A percentile compares a stretch with the other conserved stretches of the same genome.
These are phyloP conservation scores for Lobosporangium transversale DNA, from an alignment of 192 early-diverging fungal genomes.

Conservation along the genomic window DNA sequence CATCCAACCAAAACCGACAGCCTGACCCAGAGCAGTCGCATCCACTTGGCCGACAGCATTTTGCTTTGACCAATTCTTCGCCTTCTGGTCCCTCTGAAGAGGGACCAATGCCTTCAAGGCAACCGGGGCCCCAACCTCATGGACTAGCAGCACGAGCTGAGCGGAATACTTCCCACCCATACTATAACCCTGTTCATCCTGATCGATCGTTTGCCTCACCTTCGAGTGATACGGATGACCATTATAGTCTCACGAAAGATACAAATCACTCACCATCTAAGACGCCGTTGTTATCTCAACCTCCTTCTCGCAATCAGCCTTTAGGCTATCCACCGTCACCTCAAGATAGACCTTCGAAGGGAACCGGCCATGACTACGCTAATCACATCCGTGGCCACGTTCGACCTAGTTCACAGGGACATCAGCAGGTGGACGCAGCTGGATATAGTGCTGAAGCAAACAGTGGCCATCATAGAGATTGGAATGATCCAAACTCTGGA, in stretches of 20 bases:
- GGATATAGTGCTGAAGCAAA: neutral
- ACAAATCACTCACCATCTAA: neutral
- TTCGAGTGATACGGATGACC: slow-evolving; percentile 2
- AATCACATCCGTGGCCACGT: neutral
- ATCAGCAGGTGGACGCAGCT: neutral
- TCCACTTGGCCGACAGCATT: slow-evolving; percentile 5
- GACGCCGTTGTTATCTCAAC: neutral
- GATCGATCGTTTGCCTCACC: slow-evolving; percentile 7
- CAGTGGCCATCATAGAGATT: neutral
- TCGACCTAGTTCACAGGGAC: slow-evolving; percentile 2
- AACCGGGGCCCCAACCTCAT: slow-evolving; percentile 9
- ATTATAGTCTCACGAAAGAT: neutral
- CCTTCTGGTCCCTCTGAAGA: slow-evolving; percentile 6
- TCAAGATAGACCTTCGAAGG: neutral
- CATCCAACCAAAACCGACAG: neutral
- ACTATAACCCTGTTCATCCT: slow-evolving; percentile 5
- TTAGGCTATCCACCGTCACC: slow-evolving; percentile 5
- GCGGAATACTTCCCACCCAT: slow-evolving; percentile 20
- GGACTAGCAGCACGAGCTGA: slow-evolving; percentile 18
- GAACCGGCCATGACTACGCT: neutral
- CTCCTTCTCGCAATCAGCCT: neutral
- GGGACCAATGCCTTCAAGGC: neutral
- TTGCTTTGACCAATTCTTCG: neutral
- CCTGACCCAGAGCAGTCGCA: slow-evolving; percentile 2
- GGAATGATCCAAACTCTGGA: slow-evolving; percentile 7